phyloP scores from a whole-genome alignment of 2,329 filamentous ascomycete genomes.

The Colletotrichum godetiae region DNA sequence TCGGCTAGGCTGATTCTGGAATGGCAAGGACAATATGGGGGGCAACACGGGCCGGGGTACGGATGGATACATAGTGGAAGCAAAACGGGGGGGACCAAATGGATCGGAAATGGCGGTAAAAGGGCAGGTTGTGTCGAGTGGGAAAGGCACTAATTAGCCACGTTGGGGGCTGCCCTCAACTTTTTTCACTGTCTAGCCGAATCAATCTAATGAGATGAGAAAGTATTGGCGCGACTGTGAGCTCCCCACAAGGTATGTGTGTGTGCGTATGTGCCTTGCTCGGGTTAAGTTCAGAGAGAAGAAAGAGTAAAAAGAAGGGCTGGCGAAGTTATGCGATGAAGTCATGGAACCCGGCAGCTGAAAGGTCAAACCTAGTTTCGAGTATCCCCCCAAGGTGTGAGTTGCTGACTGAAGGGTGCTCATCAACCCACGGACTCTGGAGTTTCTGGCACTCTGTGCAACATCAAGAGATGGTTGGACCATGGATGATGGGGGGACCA shows the following conservation, averaged over 20 bases:
- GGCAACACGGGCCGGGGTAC: no score
- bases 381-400: neutral
- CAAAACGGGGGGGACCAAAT: neutral
- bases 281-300: neutral
- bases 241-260: neutral
- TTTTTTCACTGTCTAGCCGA: conserved; percentile 1
- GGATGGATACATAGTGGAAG: no score
- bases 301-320: neutral
- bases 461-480: neutral
- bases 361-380: conserved; percentile 3
- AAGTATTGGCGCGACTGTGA: neutral
- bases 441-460: neutral
- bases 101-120: neutral
- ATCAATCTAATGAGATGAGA: conserved; percentile 8
- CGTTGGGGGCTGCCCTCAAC: neutral
- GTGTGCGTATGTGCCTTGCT: neutral
- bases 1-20: neutral
- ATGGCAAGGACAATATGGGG: neutral
- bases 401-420: no score
- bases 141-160: neutral
- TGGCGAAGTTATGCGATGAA: conserved; percentile 19
- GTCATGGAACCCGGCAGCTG: conserved; percentile 5
- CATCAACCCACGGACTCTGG: neutral
- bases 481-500: neutral
- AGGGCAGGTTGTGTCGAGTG: conserved; percentile 1